phyloP scores from a whole-genome alignment of 345 rosid genomes.

The Eucalyptus grandis region DNA sequence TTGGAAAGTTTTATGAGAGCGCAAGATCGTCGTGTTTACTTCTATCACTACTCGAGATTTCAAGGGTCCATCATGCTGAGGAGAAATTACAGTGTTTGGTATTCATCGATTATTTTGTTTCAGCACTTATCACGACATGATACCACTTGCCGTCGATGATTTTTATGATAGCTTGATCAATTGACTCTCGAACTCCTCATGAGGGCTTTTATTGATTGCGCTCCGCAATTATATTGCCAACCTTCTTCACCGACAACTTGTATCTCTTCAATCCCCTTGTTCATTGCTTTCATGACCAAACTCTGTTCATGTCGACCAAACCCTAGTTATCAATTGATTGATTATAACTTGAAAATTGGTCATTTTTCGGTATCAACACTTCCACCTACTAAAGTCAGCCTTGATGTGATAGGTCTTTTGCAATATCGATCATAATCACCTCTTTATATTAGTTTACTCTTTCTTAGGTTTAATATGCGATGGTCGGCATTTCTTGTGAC shows the following conservation, averaged over 20 bases:
- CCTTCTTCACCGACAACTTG: not conserved
- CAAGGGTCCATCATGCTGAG: not conserved
- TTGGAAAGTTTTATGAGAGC: not conserved
- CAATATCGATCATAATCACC: not conserved
- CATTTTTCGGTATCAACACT: not conserved
- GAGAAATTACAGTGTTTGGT: not conserved
- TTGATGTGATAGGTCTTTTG: not conserved
- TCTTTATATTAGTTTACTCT: not conserved
- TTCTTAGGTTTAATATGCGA: not conserved
- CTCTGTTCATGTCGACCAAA: not conserved
- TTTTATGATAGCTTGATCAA: not conserved
- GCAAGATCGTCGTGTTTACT: not conserved
- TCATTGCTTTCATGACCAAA: not conserved
- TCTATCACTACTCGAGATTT: not conserved
- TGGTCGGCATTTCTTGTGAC: not conserved
- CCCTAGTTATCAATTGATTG: too few species aligned
- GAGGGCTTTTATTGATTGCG: not conserved
- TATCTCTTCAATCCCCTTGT: not conserved
- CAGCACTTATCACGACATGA: not conserved
- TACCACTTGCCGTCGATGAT: fast-evolving
- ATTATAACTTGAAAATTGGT: not conserved
- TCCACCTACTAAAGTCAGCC: not conserved
- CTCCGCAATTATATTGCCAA: too few species aligned
- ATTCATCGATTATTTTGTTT: not conserved
- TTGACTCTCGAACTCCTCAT: fast-evolving